Evolutionary conservation across 1,284 basidiomycete genomes (phyloP), one percentile per base, ranked within the genome.

Genomic region (Cerioporus squamosus): DNA sequence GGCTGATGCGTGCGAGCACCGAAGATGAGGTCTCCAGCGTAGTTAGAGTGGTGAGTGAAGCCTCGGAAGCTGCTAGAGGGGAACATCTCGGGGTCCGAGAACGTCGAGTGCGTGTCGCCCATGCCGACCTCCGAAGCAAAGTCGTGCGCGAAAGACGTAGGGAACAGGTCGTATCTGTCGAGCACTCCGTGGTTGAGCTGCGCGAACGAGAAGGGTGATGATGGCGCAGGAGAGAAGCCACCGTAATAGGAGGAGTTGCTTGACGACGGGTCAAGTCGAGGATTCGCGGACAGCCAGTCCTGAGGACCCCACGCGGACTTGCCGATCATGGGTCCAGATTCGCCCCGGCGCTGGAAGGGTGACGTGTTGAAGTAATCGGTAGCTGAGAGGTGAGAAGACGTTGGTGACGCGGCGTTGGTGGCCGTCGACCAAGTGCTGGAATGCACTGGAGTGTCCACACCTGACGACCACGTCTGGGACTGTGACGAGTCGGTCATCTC

Each of bases 1-100:
- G 82, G 81, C 61, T 86, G 85, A 60, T 88, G 86, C 5, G 85
- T 81, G 53, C 90, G 79, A 29, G 88, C 81, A 58, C 91, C 88
- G 64, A 91, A 91, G 65, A 93, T 92, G 65, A 93, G 80, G 72
- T 93, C 91, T 22, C 91, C 91, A 26, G 91, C 91, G 68, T 89
- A 90, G 70, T 80, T 85, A 43, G 90, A 92, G 70, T 93, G 90
- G 64, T 93, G 89, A 18, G 88, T 91, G 77, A 90, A 91, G 5
- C 89, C 90, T 58, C 88, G 77, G 75, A 86, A 86, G 17, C 81
- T 79, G 63, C 77, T 80, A 3, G 71, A 47, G 64, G 77, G 64
- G 68, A 82, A 83, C 76, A 84, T 81, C 59, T 86, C 87, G 40
- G 79, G 82, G 67, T 90, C 90, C 5, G 85, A 88, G 72, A 88